Evolutionary conservation across 2,329 filamentous ascomycete genomes (phyloP).

Genomic region (Botrytis sinoallii): DNA sequence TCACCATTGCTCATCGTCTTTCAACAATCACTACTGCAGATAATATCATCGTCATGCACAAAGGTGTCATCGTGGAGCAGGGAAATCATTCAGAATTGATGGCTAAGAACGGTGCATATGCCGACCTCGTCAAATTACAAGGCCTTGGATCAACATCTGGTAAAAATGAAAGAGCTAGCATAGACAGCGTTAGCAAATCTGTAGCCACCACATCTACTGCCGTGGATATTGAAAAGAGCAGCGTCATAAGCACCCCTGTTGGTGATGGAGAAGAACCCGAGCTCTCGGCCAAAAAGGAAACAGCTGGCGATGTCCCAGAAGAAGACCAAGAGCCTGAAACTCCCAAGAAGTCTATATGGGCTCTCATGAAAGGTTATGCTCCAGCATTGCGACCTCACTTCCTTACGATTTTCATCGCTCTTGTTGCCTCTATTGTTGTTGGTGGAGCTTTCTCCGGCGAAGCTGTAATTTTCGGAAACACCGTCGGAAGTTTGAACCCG

Average conservation of each 20-base stretch:
- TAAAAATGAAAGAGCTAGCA: conserved; percentile 25
- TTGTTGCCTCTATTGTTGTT: conserved; percentile 50
- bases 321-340: conserved; percentile 23
- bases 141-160: conserved; percentile 20
- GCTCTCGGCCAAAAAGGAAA: conserved; percentile 5
- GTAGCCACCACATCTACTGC: conserved; percentile 20
- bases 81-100: conserved; percentile 73
- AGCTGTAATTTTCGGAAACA: conserved; percentile 54
- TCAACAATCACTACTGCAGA: conserved; percentile 89
- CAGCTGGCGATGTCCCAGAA: not conserved
- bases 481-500: conserved; percentile 50
- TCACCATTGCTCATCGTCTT: conserved; percentile 79
- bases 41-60: conserved; percentile 75
- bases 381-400: conserved; percentile 21
- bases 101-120: conserved; percentile 60
- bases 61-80: conserved; percentile 69
- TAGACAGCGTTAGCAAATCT: conserved; percentile 20
- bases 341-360: conserved; percentile 23
- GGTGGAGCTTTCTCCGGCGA: conserved; percentile 53
- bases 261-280: not conserved
- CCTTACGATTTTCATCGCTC: conserved; percentile 36
- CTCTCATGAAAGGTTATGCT: conserved; percentile 20
- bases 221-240: conserved; percentile 19
- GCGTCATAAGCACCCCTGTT: not conserved
- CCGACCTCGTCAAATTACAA: conserved; percentile 63